Evolutionary conservation across 139 green algal species (phyloP), one percentile per base, ranked within the genome.

Genomic region (Chlorella sp.): DNA sequence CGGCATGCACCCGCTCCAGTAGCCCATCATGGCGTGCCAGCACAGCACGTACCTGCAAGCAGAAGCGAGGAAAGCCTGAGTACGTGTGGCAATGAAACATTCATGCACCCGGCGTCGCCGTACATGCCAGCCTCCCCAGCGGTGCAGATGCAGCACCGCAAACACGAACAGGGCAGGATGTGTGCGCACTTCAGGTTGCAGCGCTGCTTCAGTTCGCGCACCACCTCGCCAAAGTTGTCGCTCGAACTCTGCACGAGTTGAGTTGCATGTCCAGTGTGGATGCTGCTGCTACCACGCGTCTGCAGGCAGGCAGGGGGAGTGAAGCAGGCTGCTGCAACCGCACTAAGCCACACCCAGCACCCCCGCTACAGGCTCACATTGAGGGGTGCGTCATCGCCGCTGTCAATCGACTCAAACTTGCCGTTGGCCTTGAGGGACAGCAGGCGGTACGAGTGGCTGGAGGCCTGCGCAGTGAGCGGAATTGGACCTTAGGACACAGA

Each of bases 21-120:
- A 98, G 3, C 93, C 95, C 1, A 91, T 91, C 81, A 98, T 87
- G 32, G 94, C 95, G 76, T 98, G 95, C 95, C 73, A 70, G 64
- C 64, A 38, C 64, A 70, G 64, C 64, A 70, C 34, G 64, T 34
- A 34, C 14, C 64, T 40, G 64, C 32, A 20, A 14, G 20, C 16
- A 14, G 20, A 13, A 22, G 64, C 9, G 28, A 30, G 28, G 64
- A 34, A 22, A 13, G 30, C 32, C 2, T 2, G 30, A 8, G 24
- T n/a, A 24, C 56, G 30, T 16, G 56, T 9, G 26, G 30, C 9
- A 65, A 17, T 65, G 8, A n/a, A n/a, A n/a, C 46, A 54, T 54
- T 11, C 7, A 54, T 54, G 46, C n/a, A n/a, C n/a, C n/a, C n/a
- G n/a, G n/a, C n/a, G n/a, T n/a, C n/a, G n/a, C n/a, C n/a, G n/a